A percentile compares a stretch with the other conserved stretches of the same genome.
These are phyloP conservation scores for Yamadazyma sp. DNA, from an alignment of 1,139 yeast species.

Conservation along the genomic window DNA sequence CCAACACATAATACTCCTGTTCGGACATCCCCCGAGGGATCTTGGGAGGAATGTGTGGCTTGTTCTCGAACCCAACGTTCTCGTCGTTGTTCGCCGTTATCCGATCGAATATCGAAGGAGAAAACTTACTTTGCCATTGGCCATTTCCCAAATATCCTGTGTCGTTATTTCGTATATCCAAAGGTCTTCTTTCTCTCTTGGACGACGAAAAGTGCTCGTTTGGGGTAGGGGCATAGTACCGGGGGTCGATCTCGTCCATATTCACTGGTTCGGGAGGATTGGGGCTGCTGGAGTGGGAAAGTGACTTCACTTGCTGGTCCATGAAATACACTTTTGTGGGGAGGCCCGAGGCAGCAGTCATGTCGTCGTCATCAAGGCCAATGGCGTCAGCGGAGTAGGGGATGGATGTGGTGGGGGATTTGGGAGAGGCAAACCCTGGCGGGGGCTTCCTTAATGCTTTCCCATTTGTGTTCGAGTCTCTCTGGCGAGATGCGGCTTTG, in stretches of 20 bases:
- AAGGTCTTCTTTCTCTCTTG: constrained; percentile 19
- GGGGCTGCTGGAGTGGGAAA: constrained; percentile 22
- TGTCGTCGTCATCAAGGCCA: constrained; percentile 32
- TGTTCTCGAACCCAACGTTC: constrained; percentile 26
- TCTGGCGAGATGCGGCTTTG: constrained; percentile 3
- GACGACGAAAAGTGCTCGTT: constrained; percentile 30
- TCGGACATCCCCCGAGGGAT: constrained; percentile 52
- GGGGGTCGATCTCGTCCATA: constrained; percentile 44
- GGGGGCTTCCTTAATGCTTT: constrained; percentile 25
- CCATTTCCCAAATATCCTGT: constrained; percentile 44
- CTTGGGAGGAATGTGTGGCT: constrained; percentile 54
- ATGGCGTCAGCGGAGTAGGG: constrained; percentile 50
- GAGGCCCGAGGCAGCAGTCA: constrained; percentile 11
- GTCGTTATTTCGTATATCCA: constrained; percentile 27
- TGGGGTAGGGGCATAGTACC: constrained; percentile 50
- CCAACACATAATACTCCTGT: constrained; percentile 47
- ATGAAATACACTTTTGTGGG: constrained; percentile 40
- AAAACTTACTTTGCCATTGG: constrained; percentile 32
- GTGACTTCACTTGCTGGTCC: constrained; percentile 35
- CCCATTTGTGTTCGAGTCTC: too few relatives aligned
- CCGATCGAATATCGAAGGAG: constrained; percentile 43
- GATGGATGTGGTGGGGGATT: constrained; percentile 22
- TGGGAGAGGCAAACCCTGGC: constrained; percentile 12
- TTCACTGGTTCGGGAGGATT: constrained; percentile 20
- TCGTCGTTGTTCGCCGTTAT: constrained; percentile 22